phyloP scores from a whole-genome alignment of 352 stramenopile genomes.

The Pythium sp. region DNA sequence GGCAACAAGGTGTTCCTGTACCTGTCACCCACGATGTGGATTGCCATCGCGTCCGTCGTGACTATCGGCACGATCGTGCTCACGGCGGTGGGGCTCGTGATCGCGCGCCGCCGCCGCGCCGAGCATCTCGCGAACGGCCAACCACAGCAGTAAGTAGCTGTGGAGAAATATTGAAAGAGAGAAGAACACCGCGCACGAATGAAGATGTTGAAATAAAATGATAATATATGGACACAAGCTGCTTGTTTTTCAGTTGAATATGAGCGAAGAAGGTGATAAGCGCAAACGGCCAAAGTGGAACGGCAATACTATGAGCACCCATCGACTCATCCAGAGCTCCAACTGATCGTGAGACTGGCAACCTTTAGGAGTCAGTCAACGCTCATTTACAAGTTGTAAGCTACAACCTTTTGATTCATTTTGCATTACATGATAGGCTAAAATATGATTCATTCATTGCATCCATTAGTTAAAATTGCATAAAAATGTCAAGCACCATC shows the following conservation, averaged over 20 bases:
- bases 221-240: constrained; percentile 12
- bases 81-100: constrained; percentile 28
- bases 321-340: neutral
- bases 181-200: neutral
- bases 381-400: neutral
- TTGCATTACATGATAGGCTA: neutral
- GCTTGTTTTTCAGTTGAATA: neutral
- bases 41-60: constrained; percentile 25
- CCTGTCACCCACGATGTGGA: constrained; percentile 31
- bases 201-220: constrained; percentile 14
- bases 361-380: neutral
- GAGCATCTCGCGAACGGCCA: constrained; percentile 5
- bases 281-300: too few species aligned
- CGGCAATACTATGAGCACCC: too few species aligned
- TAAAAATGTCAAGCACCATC: neutral
- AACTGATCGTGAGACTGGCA: too few species aligned
- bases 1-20: constrained; percentile 37
- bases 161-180: neutral
- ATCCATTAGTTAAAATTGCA: neutral
- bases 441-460: neutral
- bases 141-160: neutral
- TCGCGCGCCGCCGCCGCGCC: constrained; percentile 19
- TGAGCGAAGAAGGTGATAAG: neutral
- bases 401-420: neutral
- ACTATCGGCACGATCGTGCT: constrained; percentile 20